These are phyloP conservation scores for Blepharisma japonicum DNA, from an alignment of 73 alveolate genomes.

Conservation along the genomic window DNA sequence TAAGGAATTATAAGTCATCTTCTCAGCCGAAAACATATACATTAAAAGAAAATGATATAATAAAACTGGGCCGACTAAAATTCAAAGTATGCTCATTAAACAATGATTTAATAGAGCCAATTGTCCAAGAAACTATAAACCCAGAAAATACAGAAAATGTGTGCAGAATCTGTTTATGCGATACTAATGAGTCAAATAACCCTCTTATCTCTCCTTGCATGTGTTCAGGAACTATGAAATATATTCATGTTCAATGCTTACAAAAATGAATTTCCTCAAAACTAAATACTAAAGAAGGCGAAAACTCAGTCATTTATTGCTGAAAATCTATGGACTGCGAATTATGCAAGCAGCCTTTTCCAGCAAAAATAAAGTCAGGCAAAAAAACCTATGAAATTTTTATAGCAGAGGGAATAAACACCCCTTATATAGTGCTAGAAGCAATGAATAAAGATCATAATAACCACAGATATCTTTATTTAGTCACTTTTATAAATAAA, in stretches of 20 bases:
- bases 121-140: no score
- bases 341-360: slow-evolving; percentile 84
- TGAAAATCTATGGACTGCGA: slow-evolving; percentile 93
- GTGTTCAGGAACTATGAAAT: slow-evolving; percentile 83
- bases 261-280: slow-evolving; percentile 80
- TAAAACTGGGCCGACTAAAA: no score
- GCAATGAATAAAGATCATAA: background rate
- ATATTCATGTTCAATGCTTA: slow-evolving; percentile 79
- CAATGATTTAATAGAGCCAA: no score
- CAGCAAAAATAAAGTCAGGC: slow-evolving; percentile 32
- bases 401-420: background rate
- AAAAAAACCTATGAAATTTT: background rate
- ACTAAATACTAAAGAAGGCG: slow-evolving; percentile 62
- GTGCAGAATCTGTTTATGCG: no score
- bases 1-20: background rate
- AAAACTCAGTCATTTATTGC: slow-evolving; percentile 55
- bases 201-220: slow-evolving; percentile 83
- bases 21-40: background rate
- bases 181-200: slow-evolving; percentile 21
- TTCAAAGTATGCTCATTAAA: no score
- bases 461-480: slow-evolving; percentile 38
- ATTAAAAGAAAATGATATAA: no score
- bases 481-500: slow-evolving; percentile 38
- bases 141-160: no score
- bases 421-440: background rate